Conservation (phyloP, 495 filamentous ascomycete species). For the Penicillium paxilli region DNA sequence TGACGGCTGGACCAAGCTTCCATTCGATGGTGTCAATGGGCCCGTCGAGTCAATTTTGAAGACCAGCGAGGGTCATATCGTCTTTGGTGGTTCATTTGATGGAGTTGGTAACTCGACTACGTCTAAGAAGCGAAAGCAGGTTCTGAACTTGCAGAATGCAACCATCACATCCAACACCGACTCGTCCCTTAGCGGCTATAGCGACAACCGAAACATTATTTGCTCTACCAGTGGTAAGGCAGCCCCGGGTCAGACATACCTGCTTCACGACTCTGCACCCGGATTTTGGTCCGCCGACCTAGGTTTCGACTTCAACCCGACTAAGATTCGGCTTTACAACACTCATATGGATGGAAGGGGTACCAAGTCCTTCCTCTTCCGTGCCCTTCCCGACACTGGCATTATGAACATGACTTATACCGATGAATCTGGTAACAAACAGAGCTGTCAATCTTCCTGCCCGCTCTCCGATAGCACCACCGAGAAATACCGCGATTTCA, state of each 20-base stretch:
- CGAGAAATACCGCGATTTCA: conserved; percentile 80
- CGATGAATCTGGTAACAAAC: conserved; percentile 64
- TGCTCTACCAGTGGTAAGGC: conserved; percentile 70
- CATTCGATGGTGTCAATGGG: conserved; percentile 93
- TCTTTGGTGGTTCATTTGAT: conserved; percentile 91
- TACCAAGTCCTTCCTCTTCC: conserved; percentile 81
- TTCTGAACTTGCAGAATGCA: conserved; percentile 80
- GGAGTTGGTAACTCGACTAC: conserved; percentile 78
- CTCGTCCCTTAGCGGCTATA: conserved; percentile 62
- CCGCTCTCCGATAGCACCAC: conserved; percentile 67
- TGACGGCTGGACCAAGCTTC: conserved; percentile 76
- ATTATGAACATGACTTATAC: conserved; percentile 96
- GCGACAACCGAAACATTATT: conserved; percentile 78
- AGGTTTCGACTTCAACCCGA: conserved; percentile 77
- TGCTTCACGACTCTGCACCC: conserved; percentile 74
- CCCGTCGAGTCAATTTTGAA: conserved; percentile 85
- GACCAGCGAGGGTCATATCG: conserved; percentile 74
- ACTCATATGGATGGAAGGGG: conserved; percentile 83
- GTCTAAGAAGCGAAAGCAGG: conserved; percentile 63
- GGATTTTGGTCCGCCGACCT: conserved; percentile 87
- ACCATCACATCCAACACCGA: conserved; percentile 66
- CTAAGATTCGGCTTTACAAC: conserved; percentile 87
- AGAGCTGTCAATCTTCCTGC: conserved; percentile 74
- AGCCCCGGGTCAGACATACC: conserved; percentile 75
- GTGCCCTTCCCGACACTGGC: conserved; percentile 77